These are phyloP conservation scores for Sporothrix luriei DNA, from an alignment of 2,329 filamentous ascomycete species.

Conservation along the genomic window DNA sequence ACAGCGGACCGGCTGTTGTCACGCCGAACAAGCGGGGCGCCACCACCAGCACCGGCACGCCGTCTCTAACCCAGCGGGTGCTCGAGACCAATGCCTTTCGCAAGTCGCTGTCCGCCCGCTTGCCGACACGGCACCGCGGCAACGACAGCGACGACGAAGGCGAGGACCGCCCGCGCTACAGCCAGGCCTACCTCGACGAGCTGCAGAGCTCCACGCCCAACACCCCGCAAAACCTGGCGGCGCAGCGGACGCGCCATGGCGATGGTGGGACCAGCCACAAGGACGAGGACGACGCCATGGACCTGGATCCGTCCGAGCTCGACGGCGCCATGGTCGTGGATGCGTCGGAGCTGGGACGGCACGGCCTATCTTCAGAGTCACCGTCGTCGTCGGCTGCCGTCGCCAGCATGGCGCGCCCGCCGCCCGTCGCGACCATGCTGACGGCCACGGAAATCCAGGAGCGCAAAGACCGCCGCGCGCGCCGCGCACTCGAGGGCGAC, in stretches of 20 bases:
- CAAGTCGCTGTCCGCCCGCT: constrained; percentile 49
- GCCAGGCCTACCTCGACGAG: constrained; percentile 81
- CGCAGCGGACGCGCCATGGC: constrained; percentile 43
- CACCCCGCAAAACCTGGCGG: constrained; percentile 67
- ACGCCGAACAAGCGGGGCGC: constrained; percentile 58
- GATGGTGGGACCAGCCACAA: constrained; percentile 49
- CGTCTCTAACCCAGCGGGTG: constrained; percentile 39
- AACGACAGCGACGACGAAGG: constrained; percentile 43
- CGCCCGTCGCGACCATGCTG: constrained; percentile 57
- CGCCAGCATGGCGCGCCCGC: constrained; percentile 41
- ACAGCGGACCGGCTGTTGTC: constrained; percentile 52
- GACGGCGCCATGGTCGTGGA: constrained; percentile 68
- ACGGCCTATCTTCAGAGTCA: constrained; percentile 29
- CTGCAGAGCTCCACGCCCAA: constrained; percentile 83
- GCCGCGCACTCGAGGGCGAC: constrained; percentile 69
- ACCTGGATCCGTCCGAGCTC: constrained; percentile 61
- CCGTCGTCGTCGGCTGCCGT: constrained; percentile 32
- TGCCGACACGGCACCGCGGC: constrained; percentile 56
- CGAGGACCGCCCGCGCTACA: constrained; percentile 77
- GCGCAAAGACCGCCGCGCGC: constrained; percentile 85
- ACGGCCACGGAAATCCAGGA: constrained; percentile 84
- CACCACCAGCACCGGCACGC: not conserved
- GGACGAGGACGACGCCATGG: constrained; percentile 57
- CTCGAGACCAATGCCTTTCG: constrained; percentile 47
- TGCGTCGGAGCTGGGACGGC: constrained; percentile 44